Evolutionary conservation across 2,329 filamentous ascomycete genomes (phyloP), one percentile per base, ranked within the genome.

Genomic region (Botryotinia globosa): DNA sequence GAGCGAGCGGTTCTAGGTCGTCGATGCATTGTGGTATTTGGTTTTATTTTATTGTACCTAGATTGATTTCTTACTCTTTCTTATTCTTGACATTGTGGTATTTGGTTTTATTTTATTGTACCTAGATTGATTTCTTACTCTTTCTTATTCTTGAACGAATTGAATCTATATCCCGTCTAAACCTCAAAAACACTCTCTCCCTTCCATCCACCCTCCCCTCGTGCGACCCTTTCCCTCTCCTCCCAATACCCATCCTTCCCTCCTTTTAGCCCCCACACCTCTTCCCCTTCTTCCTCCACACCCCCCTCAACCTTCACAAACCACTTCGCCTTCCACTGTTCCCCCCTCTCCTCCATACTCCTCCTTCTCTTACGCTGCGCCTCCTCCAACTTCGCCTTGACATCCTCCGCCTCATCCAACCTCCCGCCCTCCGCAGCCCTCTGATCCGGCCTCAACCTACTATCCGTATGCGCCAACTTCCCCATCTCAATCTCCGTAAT

Each of bases 241-340:
- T 97, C 94, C 96, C 96, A 99, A 83, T 99, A 99, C 14, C 93
- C 91, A 29, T 97, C 94, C 82, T 91, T 94, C 32, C 94, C 94
- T 4, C 85, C 85, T 84, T 91, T 96, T 75, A 97, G 82, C 78
- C 89, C 87, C 92, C 92, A 93, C 18, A 91, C 85, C 79, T 92
- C 90, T 79, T 92, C 90, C 6, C 87, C 84, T 79, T 92, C 90
- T 8, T 87, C 84, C 37, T 87, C 85, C n/a, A 86, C 85, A 62
- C 85, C 85, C 65, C 83, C 83, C 20, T 84, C 84, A 14, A 92
- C 89, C 82, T 88, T 91, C 69, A 90, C 88, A 80, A 99, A 99
- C 94, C 95, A 99, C 76, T 88, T 87, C 9, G 96, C 93, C 77
- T 84, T 87, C 86, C 94, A 91, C 73, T 85, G 83, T 78, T 94